phyloP scores from a whole-genome alignment of 805 yeast genomes.

The Spathaspora boniae region DNA sequence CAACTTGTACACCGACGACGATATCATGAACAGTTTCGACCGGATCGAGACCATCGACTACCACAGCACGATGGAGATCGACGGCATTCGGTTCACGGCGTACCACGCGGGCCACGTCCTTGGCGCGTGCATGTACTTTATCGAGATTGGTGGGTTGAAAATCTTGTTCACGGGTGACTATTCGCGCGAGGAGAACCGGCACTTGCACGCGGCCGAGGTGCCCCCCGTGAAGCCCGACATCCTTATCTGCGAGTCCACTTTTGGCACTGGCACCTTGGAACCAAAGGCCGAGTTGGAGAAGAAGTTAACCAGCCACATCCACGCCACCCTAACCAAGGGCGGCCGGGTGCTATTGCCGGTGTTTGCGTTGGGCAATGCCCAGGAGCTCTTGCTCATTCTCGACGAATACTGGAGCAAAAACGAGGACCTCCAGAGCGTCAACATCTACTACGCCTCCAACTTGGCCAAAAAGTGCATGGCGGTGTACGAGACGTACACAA shows the following conservation, averaged over 20 bases:
- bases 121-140: constrained; percentile 97
- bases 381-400: constrained; percentile 80
- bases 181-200: constrained; percentile 94
- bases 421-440: constrained; percentile 75
- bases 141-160: constrained; percentile 90
- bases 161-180: constrained; percentile 94
- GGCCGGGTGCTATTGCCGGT: constrained; percentile 93
- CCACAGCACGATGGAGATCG: constrained; percentile 92
- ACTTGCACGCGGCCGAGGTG: constrained; percentile 90
- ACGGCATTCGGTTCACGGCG: constrained; percentile 93
- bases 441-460: constrained; percentile 86
- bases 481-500: constrained; percentile 92
- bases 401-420: constrained; percentile 94
- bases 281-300: constrained; percentile 84
- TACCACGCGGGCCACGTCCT: constrained; percentile 99
- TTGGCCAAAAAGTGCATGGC: constrained; percentile 96
- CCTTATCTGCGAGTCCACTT: constrained; percentile 90
- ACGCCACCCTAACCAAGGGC: constrained; percentile 78
- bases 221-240: constrained; percentile 87
- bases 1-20: constrained; percentile 84
- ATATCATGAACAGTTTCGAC: constrained; percentile 81
- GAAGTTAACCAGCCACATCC: constrained; percentile 76
- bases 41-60: constrained; percentile 90
- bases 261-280: constrained; percentile 96
- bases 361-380: constrained; percentile 96